A percentile compares a stretch with the other conserved stretches of the same genome.
Evolutionary conservation across 441 rosid genomes (phyloP).

Genomic region (Flueggea neowawraea): DNA sequence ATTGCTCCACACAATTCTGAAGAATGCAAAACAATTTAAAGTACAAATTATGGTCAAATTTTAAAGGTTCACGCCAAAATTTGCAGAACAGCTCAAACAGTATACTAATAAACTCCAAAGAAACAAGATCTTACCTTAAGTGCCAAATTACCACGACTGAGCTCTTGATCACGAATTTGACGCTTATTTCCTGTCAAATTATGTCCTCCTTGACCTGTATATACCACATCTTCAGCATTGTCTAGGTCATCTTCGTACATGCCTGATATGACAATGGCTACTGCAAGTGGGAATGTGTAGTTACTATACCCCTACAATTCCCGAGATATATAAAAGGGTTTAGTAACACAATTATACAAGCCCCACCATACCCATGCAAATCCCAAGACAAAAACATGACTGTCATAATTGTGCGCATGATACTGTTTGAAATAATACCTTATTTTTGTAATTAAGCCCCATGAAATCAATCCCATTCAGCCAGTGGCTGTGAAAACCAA

Average conservation of each 20-base stretch:
- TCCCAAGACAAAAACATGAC: neutral
- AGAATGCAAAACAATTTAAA: conserved; percentile 12
- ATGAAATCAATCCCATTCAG: conserved; percentile 85
- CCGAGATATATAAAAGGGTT: conserved; percentile 1
- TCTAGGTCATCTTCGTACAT: conserved; percentile 92
- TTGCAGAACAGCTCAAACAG: too few species aligned
- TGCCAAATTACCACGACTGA: conserved; percentile 80
- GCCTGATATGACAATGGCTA: conserved; percentile 79
- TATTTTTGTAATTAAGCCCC: conserved; percentile 44
- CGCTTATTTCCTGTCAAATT: conserved; percentile 72
- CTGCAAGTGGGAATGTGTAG: conserved; percentile 57
- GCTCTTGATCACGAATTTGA: conserved; percentile 65
- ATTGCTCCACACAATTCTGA: conserved; percentile 63
- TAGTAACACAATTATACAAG: neutral
- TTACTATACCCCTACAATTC: conserved; percentile 39
- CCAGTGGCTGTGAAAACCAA: conserved; percentile 90
- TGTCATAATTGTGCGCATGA: neutral
- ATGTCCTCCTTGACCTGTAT: conserved; percentile 95
- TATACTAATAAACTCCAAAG: too few species aligned
- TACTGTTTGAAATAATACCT: conserved; percentile 19
- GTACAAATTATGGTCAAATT: too few species aligned
- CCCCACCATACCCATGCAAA: neutral
- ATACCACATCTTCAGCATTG: conserved; percentile 76
- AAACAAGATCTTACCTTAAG: conserved; percentile 54
- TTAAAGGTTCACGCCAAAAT: too few species aligned